Base-by-base conservation (phyloP, 1,139 yeast species). In the Pichia sp. region DNA sequence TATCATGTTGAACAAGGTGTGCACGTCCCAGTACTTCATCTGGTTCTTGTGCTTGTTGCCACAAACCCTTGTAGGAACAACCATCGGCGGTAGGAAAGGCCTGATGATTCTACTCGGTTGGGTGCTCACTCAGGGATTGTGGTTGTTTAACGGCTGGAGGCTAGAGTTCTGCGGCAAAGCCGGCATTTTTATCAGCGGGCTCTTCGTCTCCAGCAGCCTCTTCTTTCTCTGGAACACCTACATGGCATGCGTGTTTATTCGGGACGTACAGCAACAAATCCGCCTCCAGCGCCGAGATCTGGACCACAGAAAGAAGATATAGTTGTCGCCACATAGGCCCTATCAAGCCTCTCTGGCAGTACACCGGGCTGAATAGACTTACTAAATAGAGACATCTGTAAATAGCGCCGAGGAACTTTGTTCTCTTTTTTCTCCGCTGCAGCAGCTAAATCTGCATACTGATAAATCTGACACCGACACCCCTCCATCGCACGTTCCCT, bases 11-110 rank as follows among this genome's bases (percentile, higher is more conserved):
- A 93, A 93, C 74, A 93, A 93, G 71, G 98, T 93, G 40, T 87
- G 95, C 64, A 93, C 99, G 0, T 89, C 97, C 0, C 95, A 86
- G 66, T 93, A 93, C 70, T 93, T 93, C 69, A 83, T 92, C 62
- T 93, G 99, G 97, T 91, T 85, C 68, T 73, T 93, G 65, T 89
- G 91, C 16, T 81, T 91, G 62, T 71, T 91, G 49, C 98, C 98
- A 1, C 81, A 88, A 54, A 84, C 75, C 65, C 67, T 87, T 17
- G 74, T 83, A 1, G 67, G 71, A n/a, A 74, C 85, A 0, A 64
- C 62, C 7, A 67, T 78, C 17, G 58, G 51, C 0, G 6, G 36
- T 4, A 20, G 10, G 3, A 60, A 49, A 17, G 67, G 65, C 0
- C 0, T 55, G 0, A 12, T 59, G 1, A 38, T 66, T 2, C 6